phyloP scores from a whole-genome alignment of 495 filamentous ascomycete species.

The Neurospora sp. region DNA sequence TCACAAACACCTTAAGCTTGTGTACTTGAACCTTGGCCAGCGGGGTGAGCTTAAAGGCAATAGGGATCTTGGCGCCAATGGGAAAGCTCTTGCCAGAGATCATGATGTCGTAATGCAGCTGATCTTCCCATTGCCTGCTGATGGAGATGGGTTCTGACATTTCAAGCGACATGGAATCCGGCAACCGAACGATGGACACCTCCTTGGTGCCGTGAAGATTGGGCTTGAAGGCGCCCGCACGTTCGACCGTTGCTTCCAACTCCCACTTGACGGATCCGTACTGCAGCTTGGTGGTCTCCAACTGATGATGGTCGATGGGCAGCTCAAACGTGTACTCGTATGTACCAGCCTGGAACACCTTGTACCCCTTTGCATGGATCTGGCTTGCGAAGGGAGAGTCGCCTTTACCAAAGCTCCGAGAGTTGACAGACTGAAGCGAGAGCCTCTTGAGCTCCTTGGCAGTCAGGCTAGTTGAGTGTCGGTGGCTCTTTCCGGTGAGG shows the following conservation, averaged over 20 bases:
- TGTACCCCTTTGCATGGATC: constrained; percentile 80
- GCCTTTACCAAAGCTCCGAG: constrained; percentile 78
- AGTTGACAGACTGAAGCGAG: constrained; percentile 69
- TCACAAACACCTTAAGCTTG: constrained; percentile 89
- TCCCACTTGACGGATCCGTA: constrained; percentile 84
- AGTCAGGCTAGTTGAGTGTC: constrained; percentile 26
- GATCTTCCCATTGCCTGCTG: constrained; percentile 94
- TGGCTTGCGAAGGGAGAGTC: constrained; percentile 50
- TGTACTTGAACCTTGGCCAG: constrained; percentile 95
- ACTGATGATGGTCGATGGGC: constrained; percentile 81
- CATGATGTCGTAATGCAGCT: constrained; percentile 96
- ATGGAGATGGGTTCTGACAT: constrained; percentile 95
- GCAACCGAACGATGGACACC: constrained; percentile 76
- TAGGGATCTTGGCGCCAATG: constrained; percentile 82
- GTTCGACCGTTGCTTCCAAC: constrained; percentile 77
- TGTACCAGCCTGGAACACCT: constrained; percentile 78
- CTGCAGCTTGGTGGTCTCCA: constrained; percentile 86
- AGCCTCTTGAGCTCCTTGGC: constrained; percentile 48
- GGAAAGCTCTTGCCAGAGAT: constrained; percentile 98
- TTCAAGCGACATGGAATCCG: constrained; percentile 85
- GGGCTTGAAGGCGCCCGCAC: constrained; percentile 83
- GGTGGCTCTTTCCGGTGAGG: constrained; percentile 7
- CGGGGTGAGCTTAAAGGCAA: constrained; percentile 94
- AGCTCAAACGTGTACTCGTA: constrained; percentile 95
- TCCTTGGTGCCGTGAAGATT: constrained; percentile 82